These are phyloP conservation scores for Arthroderma sp. DNA, from an alignment of 2,329 filamentous ascomycete species.

Conservation along the genomic window DNA sequence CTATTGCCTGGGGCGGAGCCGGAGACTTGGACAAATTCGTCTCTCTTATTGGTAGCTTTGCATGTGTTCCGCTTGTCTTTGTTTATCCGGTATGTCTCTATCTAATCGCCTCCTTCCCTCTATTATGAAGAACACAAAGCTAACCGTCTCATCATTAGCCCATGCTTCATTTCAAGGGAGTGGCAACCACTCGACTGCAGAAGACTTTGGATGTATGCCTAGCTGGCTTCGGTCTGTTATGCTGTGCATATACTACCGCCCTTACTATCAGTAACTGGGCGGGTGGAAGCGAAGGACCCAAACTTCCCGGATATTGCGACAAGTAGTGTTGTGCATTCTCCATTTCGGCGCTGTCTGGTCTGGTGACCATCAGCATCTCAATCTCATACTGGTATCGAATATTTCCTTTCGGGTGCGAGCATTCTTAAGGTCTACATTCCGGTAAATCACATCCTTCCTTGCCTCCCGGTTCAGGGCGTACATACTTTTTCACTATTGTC, in stretches of 20 bases:
- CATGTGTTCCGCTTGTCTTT: conserved; percentile 91
- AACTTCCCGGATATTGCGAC: conserved; percentile 54
- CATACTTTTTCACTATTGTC: neutral
- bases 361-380: neutral
- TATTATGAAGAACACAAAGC: conserved; percentile 8
- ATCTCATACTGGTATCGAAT: neutral
- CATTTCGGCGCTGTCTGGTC: neutral
- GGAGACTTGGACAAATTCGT: conserved; percentile 96
- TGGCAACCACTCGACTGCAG: conserved; percentile 57
- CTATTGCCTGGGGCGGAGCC: conserved; percentile 84
- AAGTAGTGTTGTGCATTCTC: conserved; percentile 1
- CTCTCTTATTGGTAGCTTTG: conserved; percentile 88
- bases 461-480: neutral
- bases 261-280: conserved; percentile 84
- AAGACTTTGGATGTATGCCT: conserved; percentile 61
- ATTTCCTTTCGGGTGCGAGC: neutral
- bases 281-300: conserved; percentile 38
- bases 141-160: conserved; percentile 46
- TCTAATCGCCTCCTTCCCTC: neutral
- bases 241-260: conserved; percentile 84
- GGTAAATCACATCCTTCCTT: neutral
- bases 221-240: conserved; percentile 67
- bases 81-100: conserved; percentile 76
- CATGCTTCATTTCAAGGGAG: conserved; percentile 72
- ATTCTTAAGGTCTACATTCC: neutral